Evolutionary conservation across 2,329 filamentous ascomycete genomes (phyloP).

Genomic region (Corinectria fuckeliana): DNA sequence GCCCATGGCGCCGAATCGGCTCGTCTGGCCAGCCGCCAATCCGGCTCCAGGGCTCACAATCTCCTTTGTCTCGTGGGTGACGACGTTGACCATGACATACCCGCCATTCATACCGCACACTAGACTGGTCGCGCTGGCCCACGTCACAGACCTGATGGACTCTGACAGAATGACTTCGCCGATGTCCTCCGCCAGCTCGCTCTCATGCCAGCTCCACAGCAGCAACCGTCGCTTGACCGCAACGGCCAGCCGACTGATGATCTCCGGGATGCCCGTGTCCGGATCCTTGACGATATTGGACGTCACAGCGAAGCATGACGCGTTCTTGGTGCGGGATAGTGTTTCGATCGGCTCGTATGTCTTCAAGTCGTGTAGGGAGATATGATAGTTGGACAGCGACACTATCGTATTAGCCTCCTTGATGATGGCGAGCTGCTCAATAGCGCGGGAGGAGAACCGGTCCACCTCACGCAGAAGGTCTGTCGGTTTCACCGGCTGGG

Average conservation of each 20-base stretch:
- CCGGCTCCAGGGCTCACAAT: slow-evolving; percentile 79
- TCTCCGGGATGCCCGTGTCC: slow-evolving; percentile 85
- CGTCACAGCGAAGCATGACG: slow-evolving; percentile 88
- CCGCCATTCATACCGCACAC: slow-evolving; percentile 91
- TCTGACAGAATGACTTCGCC: slow-evolving; percentile 81
- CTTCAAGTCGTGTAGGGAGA: slow-evolving; percentile 89
- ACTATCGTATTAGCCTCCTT: slow-evolving; percentile 93
- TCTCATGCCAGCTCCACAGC: slow-evolving; percentile 95
- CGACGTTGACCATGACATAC: slow-evolving; percentile 87
- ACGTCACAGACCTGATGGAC: slow-evolving; percentile 86
- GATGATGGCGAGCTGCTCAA: slow-evolving; percentile 94
- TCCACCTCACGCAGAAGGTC: slow-evolving; percentile 92
- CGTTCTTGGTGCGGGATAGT: slow-evolving; percentile 83
- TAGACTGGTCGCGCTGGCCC: slow-evolving; percentile 86
- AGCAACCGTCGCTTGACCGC: slow-evolving; percentile 90
- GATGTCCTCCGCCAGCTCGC: slow-evolving; percentile 78
- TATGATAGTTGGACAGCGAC: slow-evolving; percentile 86
- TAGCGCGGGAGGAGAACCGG: slow-evolving; percentile 86
- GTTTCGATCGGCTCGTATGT: slow-evolving; percentile 83
- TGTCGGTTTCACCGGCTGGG: slow-evolving; percentile 62
- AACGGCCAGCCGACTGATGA: slow-evolving; percentile 89
- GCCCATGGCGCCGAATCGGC: slow-evolving; percentile 82
- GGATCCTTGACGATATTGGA: slow-evolving; percentile 94
- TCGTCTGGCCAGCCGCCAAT: slow-evolving; percentile 67
- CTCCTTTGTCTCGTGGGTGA: slow-evolving; percentile 75